These are phyloP conservation scores for Thalassiosira profunda DNA, from an alignment of 108 stramenopile species.

Conservation along the genomic window DNA sequence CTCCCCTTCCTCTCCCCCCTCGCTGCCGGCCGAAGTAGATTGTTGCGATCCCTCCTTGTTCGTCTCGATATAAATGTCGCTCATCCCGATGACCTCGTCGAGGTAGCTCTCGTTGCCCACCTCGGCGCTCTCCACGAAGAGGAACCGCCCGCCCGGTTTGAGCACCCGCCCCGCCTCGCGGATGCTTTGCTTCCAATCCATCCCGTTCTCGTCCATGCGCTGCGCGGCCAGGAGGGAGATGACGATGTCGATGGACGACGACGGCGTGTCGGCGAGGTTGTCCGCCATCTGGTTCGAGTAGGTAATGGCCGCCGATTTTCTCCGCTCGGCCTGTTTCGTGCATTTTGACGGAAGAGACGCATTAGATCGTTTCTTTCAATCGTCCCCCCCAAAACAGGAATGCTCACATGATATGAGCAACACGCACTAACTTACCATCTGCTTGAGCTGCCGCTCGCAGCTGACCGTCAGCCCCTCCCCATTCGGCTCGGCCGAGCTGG, in stretches of 20 bases:
- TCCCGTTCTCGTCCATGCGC: constrained; percentile 76
- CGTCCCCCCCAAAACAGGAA: too few species aligned
- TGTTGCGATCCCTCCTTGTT: constrained; percentile 61
- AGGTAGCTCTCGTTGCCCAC: constrained; percentile 74
- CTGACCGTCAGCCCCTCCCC: constrained; percentile 62
- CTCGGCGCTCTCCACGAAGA: constrained; percentile 82
- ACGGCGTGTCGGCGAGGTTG: constrained; percentile 62
- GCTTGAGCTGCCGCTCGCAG: constrained; percentile 67
- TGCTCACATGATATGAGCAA: too few species aligned
- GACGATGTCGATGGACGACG: constrained; percentile 82
- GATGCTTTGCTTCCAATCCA: constrained; percentile 82
- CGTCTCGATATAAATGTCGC: constrained; percentile 50
- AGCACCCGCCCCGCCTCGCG: constrained; percentile 82
- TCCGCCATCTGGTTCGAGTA: constrained; percentile 75
- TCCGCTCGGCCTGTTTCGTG: constrained; percentile 55
- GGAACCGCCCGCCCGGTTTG: constrained; percentile 84
- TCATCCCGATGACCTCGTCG: constrained; percentile 64
- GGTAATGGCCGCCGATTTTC: constrained; percentile 41
- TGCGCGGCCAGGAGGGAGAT: constrained; percentile 69
- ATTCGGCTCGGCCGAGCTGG: constrained; percentile 59
- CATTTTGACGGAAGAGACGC: too few species aligned
- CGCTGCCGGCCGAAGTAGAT: constrained; percentile 28
- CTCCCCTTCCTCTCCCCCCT: constrained; percentile 26
- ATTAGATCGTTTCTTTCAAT: too few species aligned
- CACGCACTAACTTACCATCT: constrained; percentile 40